A percentile compares a stretch with the other conserved stretches of the same genome.
phyloP scores from a whole-genome alignment of 768 basidiomycete species.

The Russula sp. region DNA sequence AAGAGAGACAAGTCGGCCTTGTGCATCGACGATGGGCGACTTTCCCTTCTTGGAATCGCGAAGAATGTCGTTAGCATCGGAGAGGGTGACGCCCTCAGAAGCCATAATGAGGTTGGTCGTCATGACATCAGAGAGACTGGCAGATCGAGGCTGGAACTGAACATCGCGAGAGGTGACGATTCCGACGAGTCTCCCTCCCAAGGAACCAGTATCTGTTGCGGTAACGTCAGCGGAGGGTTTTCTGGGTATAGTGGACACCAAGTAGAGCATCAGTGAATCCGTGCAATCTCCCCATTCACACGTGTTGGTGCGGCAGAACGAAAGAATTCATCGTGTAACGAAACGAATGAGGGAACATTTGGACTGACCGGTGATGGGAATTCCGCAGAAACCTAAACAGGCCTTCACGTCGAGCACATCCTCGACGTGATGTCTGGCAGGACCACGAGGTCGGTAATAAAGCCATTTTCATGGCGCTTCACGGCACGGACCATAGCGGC shows the following conservation, averaged over 20 bases:
- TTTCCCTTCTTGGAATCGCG: constrained; percentile 98
- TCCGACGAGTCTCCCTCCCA: constrained; percentile 90
- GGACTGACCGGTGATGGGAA: constrained; percentile 92
- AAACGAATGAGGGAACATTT: constrained; percentile 3
- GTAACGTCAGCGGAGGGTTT: constrained; percentile 23
- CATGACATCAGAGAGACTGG: constrained; percentile 79
- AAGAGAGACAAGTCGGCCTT: constrained; percentile 67
- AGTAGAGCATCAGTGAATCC: constrained; percentile 17
- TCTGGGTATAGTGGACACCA: background rate
- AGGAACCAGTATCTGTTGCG: constrained; percentile 64
- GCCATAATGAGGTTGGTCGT: constrained; percentile 84
- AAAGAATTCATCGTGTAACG: constrained; percentile 46
- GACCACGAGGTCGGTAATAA: constrained; percentile 92
- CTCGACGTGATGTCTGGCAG: constrained; percentile 70
- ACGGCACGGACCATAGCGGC: constrained; percentile 97
- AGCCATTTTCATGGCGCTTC: constrained; percentile 98
- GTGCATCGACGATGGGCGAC: constrained; percentile 70
- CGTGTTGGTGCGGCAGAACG: constrained; percentile 83
- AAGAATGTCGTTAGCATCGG: constrained; percentile 89
- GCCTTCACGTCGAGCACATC: constrained; percentile 93
- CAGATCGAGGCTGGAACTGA: constrained; percentile 72
- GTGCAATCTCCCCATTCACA: constrained; percentile 51
- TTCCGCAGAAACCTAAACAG: constrained; percentile 88
- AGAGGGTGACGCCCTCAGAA: constrained; percentile 77
- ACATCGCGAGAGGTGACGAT: constrained; percentile 96